Base-by-base conservation (phyloP, 257 asterid species). In the Fraxinus americana region DNA sequence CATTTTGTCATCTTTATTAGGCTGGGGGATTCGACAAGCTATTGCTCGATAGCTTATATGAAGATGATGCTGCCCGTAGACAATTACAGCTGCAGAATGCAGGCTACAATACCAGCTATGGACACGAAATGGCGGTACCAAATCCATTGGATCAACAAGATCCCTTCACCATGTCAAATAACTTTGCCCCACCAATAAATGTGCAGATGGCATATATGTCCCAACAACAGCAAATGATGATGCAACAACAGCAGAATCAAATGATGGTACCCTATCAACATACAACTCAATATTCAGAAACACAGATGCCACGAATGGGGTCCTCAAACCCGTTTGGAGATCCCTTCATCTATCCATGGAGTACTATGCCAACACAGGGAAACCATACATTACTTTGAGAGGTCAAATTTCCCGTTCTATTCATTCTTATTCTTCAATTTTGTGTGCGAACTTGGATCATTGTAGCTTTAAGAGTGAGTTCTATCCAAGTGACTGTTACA, bases 21-120 rank as follows among this genome's bases (percentile, higher is more conserved):
- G 97, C 81, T 2, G 98, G 98, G n/a, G 98, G 97, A 4, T 94
- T 94, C 63, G 84, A 92, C 88, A 94, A 83, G 81, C 74, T 87
- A 71, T 38, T 92, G 65, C 96, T 94, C 23, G 94, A 94, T 54
- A 94, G 98, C 82, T 79, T 94, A 71, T 94, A 94, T 54, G 98
- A 94, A 75, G 98, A 94, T 13, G 92, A 87, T 12, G 79, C 81
- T 11, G 76, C 95, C 88, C 87, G 96, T 48, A 89, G 93, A 76
- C 93, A 87, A 36, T 81, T 90, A 4, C 91, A 90, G 77, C 75
- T 89, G 65, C 93, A 87, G 4, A 84, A 89, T 34, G 91, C 96
- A 1, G 98, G 98, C 34, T 91, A 89, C 79, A 82, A 65, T 79
- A 35, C 88, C 23, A 45, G 82, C 23, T 83, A 79, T 25, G 88